Conservation (phyloP, 768 basidiomycete species). For the Tulasnella sp. region DNA sequence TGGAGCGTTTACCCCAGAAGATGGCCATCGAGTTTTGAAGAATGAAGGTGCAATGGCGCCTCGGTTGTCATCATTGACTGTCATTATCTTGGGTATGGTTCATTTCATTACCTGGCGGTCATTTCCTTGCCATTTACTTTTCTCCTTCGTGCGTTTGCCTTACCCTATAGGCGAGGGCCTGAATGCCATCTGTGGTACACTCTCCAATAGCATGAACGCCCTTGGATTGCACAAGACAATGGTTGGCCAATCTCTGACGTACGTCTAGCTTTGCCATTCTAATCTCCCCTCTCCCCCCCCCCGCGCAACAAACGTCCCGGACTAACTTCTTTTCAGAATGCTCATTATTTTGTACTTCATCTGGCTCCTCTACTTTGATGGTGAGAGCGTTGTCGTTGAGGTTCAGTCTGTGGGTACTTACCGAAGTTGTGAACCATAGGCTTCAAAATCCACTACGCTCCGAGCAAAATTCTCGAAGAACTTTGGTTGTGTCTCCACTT, state of each 20-base stretch:
- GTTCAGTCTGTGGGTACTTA: not conserved
- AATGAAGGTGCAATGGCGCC: not conserved
- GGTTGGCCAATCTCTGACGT: not conserved
- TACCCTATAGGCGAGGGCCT: not conserved
- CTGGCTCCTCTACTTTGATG: conserved; percentile 5
- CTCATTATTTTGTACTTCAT: not conserved
- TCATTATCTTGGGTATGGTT: not conserved
- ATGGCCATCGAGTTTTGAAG: not conserved
- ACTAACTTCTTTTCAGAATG: not conserved
- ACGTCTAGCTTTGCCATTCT: not conserved
- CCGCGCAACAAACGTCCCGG: not conserved
- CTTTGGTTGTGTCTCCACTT: not conserved
- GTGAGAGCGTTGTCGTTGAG: not conserved
- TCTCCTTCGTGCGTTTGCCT: not conserved
- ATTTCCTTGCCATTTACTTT: not conserved
- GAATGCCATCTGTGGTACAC: not conserved
- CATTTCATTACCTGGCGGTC: not conserved
- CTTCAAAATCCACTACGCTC: not conserved
- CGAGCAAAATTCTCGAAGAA: not conserved
- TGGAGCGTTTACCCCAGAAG: not conserved
- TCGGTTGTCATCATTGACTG: not conserved
- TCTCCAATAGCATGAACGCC: not conserved
- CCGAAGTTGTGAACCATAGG: not conserved
- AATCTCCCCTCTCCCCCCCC: too few relatives aligned
- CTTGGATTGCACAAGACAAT: not conserved